phyloP scores from a whole-genome alignment of 352 stramenopile species.

The Globisporangium echinulatum region DNA sequence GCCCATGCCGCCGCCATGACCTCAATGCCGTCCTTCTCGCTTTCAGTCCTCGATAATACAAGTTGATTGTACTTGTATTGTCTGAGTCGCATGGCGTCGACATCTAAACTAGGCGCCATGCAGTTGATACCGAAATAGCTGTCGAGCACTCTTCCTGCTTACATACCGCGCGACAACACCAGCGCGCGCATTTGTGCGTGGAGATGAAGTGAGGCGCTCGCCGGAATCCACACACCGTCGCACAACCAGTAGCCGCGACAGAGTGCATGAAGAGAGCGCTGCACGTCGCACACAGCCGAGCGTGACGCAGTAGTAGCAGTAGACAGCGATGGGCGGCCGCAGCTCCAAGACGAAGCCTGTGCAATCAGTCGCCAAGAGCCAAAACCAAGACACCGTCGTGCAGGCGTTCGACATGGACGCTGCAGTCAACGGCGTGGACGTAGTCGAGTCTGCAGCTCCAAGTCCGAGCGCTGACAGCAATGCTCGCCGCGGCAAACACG shows the following conservation, averaged over 20 bases:
- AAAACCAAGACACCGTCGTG: conserved; percentile 21
- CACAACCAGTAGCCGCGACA: not conserved
- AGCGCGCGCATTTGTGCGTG: too few relatives aligned
- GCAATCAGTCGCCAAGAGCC: not conserved
- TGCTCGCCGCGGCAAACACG: not conserved
- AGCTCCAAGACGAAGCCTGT: conserved; percentile 49
- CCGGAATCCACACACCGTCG: too few relatives aligned
- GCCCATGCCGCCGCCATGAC: too few relatives aligned
- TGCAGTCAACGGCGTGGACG: conserved; percentile 30
- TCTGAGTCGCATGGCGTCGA: too few relatives aligned
- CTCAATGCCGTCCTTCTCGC: too few relatives aligned
- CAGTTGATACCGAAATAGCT: too few relatives aligned
- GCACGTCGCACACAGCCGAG: not conserved
- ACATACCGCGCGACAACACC: too few relatives aligned
- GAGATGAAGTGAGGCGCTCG: too few relatives aligned
- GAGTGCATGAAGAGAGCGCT: conserved; percentile 7
- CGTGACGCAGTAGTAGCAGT: not conserved
- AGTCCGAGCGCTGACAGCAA: not conserved
- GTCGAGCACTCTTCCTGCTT: too few relatives aligned
- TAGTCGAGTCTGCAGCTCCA: not conserved
- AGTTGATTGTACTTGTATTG: too few relatives aligned
- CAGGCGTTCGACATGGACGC: conserved; percentile 19
- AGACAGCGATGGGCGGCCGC: conserved; percentile 32
- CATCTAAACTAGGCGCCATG: too few relatives aligned
- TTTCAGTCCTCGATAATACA: too few relatives aligned